Evolutionary conservation across 139 green algal species (phyloP).

Genomic region (Ettlia oleoabundans): DNA sequence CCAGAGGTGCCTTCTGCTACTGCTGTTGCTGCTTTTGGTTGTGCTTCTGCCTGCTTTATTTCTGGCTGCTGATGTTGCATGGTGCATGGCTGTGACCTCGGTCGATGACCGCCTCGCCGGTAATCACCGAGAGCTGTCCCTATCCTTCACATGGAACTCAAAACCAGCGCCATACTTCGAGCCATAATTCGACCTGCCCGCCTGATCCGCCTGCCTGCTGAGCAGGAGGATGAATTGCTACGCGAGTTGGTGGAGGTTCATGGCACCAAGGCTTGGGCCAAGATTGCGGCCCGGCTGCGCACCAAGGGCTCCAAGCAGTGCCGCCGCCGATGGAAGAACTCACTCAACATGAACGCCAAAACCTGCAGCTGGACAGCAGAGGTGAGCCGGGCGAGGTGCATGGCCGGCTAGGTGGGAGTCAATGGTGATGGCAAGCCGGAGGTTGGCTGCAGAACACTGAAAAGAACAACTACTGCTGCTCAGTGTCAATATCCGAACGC

Average conservation of each 20-base stretch:
- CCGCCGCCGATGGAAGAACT: conserved; percentile 73
- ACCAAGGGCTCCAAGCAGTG: conserved; percentile 65
- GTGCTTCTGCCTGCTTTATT: no score
- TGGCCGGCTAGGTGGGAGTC: background rate
- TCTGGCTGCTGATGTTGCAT: no score
- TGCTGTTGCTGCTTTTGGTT: background rate
- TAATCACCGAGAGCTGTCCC: no score
- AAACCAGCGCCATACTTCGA: no score
- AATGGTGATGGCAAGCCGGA: background rate
- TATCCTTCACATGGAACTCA: no score
- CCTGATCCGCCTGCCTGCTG: background rate
- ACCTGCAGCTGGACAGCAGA: conserved; percentile 30
- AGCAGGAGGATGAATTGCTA: conserved; percentile 60
- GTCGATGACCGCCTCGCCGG: no score
- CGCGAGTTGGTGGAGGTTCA: conserved; percentile 54
- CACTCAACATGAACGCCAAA: conserved; percentile 56
- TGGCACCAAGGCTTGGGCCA: conserved; percentile 65
- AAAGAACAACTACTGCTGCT: no score
- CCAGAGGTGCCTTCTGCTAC: background rate
- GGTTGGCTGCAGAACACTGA: no score
- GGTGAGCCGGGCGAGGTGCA: background rate
- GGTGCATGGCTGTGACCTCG: no score
- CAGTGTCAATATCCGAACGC: no score
- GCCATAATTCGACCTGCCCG: no score
- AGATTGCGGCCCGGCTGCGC: conserved; percentile 53